Evolutionary conservation across 176 grass and related monocot genomes (phyloP).

Genomic region (Aechmea fasciata): DNA sequence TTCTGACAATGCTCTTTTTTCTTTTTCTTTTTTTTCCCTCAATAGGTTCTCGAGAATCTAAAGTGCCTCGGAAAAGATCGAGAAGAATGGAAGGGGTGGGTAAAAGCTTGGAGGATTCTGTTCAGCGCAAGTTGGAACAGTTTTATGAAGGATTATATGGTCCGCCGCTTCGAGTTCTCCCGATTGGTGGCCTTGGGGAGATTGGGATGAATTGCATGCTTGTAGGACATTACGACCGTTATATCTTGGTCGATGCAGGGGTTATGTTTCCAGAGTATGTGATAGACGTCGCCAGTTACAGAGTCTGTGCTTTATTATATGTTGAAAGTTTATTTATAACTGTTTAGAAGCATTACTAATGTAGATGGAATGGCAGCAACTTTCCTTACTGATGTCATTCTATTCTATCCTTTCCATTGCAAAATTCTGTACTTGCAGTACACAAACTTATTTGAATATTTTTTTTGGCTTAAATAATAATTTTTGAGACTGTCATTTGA

Average conservation of each 20-base stretch:
- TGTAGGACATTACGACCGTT: constrained; percentile 85
- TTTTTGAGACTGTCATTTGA: no score
- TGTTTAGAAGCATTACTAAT: neutral
- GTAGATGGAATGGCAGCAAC: neutral
- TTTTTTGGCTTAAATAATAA: no score
- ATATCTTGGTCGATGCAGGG: constrained; percentile 95
- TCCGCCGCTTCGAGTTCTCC: constrained; percentile 84
- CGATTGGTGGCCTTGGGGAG: constrained; percentile 92
- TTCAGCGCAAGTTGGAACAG: constrained; percentile 93
- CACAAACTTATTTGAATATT: no score
- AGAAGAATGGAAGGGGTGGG: constrained; percentile 58
- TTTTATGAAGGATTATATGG: constrained; percentile 90
- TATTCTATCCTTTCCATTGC: neutral
- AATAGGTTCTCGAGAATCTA: constrained; percentile 23
- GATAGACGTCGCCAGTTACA: neutral
- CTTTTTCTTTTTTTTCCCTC: neutral
- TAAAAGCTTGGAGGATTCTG: constrained; percentile 91
- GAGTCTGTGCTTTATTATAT: neutral
- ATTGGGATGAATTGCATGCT: constrained; percentile 99
- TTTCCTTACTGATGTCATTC: neutral
- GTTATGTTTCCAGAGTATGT: constrained; percentile 99
- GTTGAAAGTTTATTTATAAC: neutral
- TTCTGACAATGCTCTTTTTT: neutral
- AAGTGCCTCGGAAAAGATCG: constrained; percentile 41
- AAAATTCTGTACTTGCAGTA: neutral